Conservation (phyloP, 2,329 filamentous ascomycete genomes). For the Aspergillus sp. region DNA sequence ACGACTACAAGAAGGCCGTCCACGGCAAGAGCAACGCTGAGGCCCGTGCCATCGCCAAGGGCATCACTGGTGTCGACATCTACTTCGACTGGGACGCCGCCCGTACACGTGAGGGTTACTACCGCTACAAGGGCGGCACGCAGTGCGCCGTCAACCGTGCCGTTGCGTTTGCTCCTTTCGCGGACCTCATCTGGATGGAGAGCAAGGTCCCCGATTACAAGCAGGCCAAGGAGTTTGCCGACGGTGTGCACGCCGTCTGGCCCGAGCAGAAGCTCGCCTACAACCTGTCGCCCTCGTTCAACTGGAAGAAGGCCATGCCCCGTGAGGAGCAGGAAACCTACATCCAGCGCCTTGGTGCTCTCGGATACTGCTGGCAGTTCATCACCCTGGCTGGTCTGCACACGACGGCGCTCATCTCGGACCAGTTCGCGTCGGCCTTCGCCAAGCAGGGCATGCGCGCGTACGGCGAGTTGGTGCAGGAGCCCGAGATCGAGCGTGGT, state of each 20-base stretch:
- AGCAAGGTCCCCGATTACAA: slow-evolving; percentile 86
- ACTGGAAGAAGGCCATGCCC: slow-evolving; percentile 97
- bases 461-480: slow-evolving; percentile 94
- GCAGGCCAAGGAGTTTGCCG: slow-evolving; percentile 87
- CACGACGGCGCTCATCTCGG: slow-evolving; percentile 84
- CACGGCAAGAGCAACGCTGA: slow-evolving; percentile 83
- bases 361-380: slow-evolving; percentile 99
- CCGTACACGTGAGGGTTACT: slow-evolving; percentile 88
- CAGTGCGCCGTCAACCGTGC: slow-evolving; percentile 86
- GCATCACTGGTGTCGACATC: slow-evolving; percentile 69
- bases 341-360: slow-evolving; percentile 73
- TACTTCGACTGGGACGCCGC: slow-evolving; percentile 95
- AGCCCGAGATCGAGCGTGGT: slow-evolving; percentile 85
- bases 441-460: slow-evolving; percentile 81
- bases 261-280: slow-evolving; percentile 97
- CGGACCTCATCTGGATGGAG: slow-evolving; percentile 99
- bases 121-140: slow-evolving; percentile 83
- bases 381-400: slow-evolving; percentile 98
- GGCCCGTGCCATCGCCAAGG: slow-evolving; percentile 68
- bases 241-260: slow-evolving; percentile 87
- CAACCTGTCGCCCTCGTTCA: slow-evolving; percentile 98
- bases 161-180: slow-evolving; percentile 84
- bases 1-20: slow-evolving; percentile 57
- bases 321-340: slow-evolving; percentile 92
- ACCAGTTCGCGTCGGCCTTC: slow-evolving; percentile 80